phyloP scores from a whole-genome alignment of 306 rosid genomes.

The Purshia tridentata region DNA sequence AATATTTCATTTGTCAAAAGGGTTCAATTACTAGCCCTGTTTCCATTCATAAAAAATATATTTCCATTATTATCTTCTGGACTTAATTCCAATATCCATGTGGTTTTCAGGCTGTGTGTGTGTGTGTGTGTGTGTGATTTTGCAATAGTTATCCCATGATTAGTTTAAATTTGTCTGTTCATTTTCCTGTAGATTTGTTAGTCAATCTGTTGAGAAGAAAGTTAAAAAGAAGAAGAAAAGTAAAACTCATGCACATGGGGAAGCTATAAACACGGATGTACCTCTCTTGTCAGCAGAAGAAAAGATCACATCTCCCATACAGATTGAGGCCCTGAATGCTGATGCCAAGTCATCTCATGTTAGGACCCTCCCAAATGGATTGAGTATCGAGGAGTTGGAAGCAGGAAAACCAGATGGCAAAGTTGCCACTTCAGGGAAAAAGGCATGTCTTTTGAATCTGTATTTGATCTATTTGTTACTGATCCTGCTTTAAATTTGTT shows the following conservation, averaged over 20 bases:
- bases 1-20: background rate
- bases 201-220: constrained; percentile 39
- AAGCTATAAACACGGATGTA: constrained; percentile 29
- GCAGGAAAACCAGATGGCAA: constrained; percentile 60
- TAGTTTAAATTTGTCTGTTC: background rate
- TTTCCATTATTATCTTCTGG: background rate
- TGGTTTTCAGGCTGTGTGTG: background rate
- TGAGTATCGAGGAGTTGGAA: constrained; percentile 59
- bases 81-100: background rate
- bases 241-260: constrained; percentile 41
- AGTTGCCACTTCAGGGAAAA: constrained; percentile 64
- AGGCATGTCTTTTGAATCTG: constrained; percentile 34
- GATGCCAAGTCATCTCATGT: constrained; percentile 41
- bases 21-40: background rate
- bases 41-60: background rate
- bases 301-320: constrained; percentile 20
- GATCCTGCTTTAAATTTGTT: background rate
- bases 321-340: constrained; percentile 27
- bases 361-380: constrained; percentile 50
- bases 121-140: background rate
- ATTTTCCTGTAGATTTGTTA: constrained; percentile 33
- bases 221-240: constrained; percentile 50
- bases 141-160: background rate
- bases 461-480: background rate
- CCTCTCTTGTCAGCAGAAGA: constrained; percentile 33